These are phyloP conservation scores for Pseudocercospora macadamiae DNA, from an alignment of 2,329 filamentous ascomycete genomes.

Conservation along the genomic window DNA sequence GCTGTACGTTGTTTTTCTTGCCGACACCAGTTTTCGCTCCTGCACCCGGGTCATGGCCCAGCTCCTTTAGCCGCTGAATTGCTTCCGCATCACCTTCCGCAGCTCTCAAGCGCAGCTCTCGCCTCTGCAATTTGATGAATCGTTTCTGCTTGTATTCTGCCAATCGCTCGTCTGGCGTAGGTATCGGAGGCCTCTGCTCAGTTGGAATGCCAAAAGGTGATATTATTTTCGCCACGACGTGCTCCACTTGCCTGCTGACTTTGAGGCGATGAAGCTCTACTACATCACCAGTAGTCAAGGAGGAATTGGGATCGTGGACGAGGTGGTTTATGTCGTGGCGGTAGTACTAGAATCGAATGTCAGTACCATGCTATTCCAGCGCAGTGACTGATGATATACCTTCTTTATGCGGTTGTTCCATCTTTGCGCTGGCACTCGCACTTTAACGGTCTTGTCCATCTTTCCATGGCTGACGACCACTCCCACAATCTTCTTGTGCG, in stretches of 20 bases:
- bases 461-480: constrained; percentile 77
- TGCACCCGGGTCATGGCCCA: constrained; percentile 35
- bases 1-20: constrained; percentile 31
- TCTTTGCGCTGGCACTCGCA: constrained; percentile 69
- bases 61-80: constrained; percentile 30
- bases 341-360: constrained; percentile 57
- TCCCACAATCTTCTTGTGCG: constrained; percentile 48
- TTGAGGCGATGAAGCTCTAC: constrained; percentile 73
- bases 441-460: constrained; percentile 79
- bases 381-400: constrained; percentile 48
- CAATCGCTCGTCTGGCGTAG: constrained; percentile 64
- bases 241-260: constrained; percentile 66
- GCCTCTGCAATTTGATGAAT: constrained; percentile 57
- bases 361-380: not conserved
- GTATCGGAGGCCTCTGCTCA: constrained; percentile 66
- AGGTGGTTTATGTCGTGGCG: constrained; percentile 66
- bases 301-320: constrained; percentile 77
- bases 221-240: constrained; percentile 75
- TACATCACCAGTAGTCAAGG: constrained; percentile 73
- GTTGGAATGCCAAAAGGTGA: constrained; percentile 69
- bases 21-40: constrained; percentile 35
- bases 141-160: constrained; percentile 58
- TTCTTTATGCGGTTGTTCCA: constrained; percentile 76
- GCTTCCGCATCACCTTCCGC: constrained; percentile 36
- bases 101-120: constrained; percentile 33